Evolutionary conservation across 257 asterid species (phyloP).

Genomic region (Striga asiatica): DNA sequence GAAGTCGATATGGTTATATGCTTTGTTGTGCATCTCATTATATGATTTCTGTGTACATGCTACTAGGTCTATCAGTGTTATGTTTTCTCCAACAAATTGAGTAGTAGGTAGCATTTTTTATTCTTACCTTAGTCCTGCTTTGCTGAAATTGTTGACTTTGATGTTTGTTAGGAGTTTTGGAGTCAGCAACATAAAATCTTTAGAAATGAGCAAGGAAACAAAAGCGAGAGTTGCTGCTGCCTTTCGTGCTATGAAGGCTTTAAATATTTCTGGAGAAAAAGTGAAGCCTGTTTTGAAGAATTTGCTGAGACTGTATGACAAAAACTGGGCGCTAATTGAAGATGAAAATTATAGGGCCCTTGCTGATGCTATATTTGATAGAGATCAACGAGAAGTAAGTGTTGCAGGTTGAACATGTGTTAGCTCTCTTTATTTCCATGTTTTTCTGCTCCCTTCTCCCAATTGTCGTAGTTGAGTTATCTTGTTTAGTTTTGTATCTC

Average conservation of each 20-base stretch:
- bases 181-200: slow-evolving; percentile 13
- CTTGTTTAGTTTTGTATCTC: not conserved
- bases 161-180: slow-evolving; percentile 16
- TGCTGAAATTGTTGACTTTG: slow-evolving; percentile 17
- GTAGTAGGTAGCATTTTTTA: not conserved
- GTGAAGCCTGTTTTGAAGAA: slow-evolving; percentile 67
- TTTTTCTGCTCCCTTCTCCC: not conserved
- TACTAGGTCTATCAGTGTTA: not conserved
- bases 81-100: not conserved
- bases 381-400: slow-evolving; percentile 51
- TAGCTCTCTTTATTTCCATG: not conserved
- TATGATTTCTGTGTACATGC: not conserved
- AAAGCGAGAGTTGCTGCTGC: slow-evolving; percentile 42
- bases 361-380: slow-evolving; percentile 74
- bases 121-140: slow-evolving; percentile 7
- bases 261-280: slow-evolving; percentile 43
- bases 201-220: slow-evolving; percentile 28
- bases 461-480: not conserved
- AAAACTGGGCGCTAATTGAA: slow-evolving; percentile 75
- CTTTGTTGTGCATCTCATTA: not conserved
- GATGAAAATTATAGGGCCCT: slow-evolving; percentile 68
- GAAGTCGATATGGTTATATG: slow-evolving; percentile 9
- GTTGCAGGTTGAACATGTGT: not conserved
- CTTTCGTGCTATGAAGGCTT: slow-evolving; percentile 56
- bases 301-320: slow-evolving; percentile 56